Base-by-base conservation (phyloP, 2,329 filamentous ascomycete genomes). In the Tolypocladium album region DNA sequence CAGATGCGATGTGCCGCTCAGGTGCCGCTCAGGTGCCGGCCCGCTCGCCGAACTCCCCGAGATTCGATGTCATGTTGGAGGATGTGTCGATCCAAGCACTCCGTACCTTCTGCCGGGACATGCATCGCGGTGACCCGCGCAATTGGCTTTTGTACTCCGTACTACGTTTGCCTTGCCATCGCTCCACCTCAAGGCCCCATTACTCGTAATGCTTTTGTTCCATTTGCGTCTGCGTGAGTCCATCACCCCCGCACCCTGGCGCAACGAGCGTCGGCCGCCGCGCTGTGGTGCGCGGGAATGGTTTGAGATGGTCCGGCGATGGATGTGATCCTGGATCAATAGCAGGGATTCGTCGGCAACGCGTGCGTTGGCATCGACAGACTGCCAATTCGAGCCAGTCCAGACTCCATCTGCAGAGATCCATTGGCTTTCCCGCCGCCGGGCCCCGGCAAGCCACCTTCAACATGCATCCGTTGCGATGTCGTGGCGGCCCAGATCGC, bases 311-410 rank as follows among this genome's bases (percentile, higher is more conserved):
- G 47, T 7, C 20, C 27, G 50, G 8, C 50, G 9, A 31, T 53
- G 12, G 31, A 53, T 31, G 12, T 34, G 50, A 36, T 8, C 50
- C 31, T 36, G 50, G 17, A 36, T n/a, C 1, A 9, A 34, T 20
- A 22, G 31, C 50, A 53, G 22, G 55, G 36, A 13, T 57, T 15
- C 55, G 38, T 15, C 34, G 55, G 22, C 12, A 13, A n/a, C 8
- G 15, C 39, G 39, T 24, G 22, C 27, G 38, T 20, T 17, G 12
- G 50, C 17, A n/a, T 2, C 11, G 20, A 36, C 17, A 15, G 9
- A 45, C 58, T 56, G 50, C 58, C 50, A 8, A 36, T 59, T 59
- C 50, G 47, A 59, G 58, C 40, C 50, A 24, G 20, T 24, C 53
- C 20, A 11, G 34, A 36, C 58, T 42, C 34, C 58, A 36, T 55